Conservation (phyloP, 75 land plant genomes). For the Pseudotsuga menziesii region DNA sequence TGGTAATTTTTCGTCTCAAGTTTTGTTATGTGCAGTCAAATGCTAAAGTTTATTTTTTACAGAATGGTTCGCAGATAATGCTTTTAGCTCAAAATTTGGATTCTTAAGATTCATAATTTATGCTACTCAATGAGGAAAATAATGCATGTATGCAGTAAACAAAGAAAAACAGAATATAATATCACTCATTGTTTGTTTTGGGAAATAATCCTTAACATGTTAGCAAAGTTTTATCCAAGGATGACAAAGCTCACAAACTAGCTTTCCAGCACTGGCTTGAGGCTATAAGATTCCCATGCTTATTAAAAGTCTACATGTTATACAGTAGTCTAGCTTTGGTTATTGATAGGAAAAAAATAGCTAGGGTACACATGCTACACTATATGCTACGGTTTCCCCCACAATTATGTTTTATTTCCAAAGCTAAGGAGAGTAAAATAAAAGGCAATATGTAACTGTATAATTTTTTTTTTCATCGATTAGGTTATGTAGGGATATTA, state of each 20-base stretch:
- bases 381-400: neutral
- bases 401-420: neutral
- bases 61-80: too few species aligned
- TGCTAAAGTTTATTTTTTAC: too few species aligned
- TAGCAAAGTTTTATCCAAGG: conserved; percentile 85
- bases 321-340: neutral
- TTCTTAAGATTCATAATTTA: neutral
- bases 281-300: conserved; percentile 58
- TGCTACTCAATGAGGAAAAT: neutral
- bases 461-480: neutral
- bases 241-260: conserved; percentile 83
- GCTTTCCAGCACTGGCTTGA: conserved; percentile 99
- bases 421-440: neutral
- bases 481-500: neutral
- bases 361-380: neutral
- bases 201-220: conserved; percentile 35
- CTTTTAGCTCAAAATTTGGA: too few species aligned
- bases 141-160: neutral
- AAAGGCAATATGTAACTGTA: neutral
- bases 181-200: neutral
- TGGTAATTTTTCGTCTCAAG: conserved; percentile 47
- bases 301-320: neutral
- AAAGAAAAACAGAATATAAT: neutral
- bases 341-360: neutral
- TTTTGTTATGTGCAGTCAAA: neutral